Evolutionary conservation across 306 rosid genomes (phyloP).

Genomic region (Rubus parviflorus): DNA sequence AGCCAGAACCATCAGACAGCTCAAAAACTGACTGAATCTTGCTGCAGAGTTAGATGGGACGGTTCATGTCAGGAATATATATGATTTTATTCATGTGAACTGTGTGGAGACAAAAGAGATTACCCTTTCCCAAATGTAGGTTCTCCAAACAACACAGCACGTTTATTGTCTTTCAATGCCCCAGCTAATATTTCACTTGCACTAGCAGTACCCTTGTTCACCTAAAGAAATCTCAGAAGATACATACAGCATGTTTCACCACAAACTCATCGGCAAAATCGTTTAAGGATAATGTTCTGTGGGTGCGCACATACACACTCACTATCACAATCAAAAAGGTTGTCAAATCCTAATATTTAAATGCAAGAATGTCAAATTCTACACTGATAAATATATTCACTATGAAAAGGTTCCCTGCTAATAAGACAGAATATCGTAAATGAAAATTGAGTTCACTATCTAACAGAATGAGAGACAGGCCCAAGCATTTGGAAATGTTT

Average conservation of each 20-base stretch:
- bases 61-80: conserved; percentile 28
- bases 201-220: conserved; percentile 98
- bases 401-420: background rate
- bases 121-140: conserved; percentile 98
- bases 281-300: background rate
- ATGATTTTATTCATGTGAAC: conserved; percentile 4
- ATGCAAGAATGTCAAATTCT: background rate
- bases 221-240: conserved; percentile 48
- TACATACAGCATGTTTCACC: conserved; percentile 2
- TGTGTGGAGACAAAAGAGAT: conserved; percentile 24
- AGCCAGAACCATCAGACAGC: conserved; percentile 94
- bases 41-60: conserved; percentile 44
- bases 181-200: conserved; percentile 98
- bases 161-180: conserved; percentile 90
- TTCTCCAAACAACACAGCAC: conserved; percentile 88
- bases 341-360: background rate
- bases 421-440: background rate
- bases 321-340: background rate
- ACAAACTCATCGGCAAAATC: background rate
- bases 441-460: background rate
- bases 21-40: conserved; percentile 93
- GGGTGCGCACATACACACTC: background rate
- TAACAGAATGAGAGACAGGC: background rate
- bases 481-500: background rate
- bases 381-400: background rate